Evolutionary conservation across 164 flowering plant genomes (phyloP).

Genomic region (Hamamelis virginiana): DNA sequence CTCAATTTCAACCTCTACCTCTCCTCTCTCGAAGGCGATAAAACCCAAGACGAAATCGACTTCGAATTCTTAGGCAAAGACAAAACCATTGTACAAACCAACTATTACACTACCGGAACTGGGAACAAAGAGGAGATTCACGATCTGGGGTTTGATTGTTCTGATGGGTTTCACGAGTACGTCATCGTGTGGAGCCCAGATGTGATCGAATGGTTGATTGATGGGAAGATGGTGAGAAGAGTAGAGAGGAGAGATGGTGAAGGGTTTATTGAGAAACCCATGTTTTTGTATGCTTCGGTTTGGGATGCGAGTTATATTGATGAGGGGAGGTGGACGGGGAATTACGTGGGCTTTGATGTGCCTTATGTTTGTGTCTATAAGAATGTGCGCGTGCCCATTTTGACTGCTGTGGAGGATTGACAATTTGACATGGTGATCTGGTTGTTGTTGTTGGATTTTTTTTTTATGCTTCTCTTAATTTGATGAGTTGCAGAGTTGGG

Average conservation of each 20-base stretch:
- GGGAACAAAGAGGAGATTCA: constrained; percentile 49
- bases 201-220: constrained; percentile 50
- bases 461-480: constrained; percentile 2
- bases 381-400: constrained; percentile 39
- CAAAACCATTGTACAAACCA: constrained; percentile 50
- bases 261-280: constrained; percentile 47
- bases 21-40: constrained; percentile 58
- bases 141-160: constrained; percentile 45
- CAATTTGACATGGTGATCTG: too few relatives aligned
- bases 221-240: constrained; percentile 46
- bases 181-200: constrained; percentile 43
- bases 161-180: constrained; percentile 56
- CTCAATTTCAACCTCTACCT: constrained; percentile 64
- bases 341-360: constrained; percentile 46
- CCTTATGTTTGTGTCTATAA: constrained; percentile 46
- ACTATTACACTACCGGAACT: constrained; percentile 35
- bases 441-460: too few relatives aligned
- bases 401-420: constrained; percentile 17
- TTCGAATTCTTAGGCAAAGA: constrained; percentile 62
- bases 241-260: constrained; percentile 36
- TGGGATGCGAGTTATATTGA: constrained; percentile 67
- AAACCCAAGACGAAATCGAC: constrained; percentile 57
- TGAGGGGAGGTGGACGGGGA: constrained; percentile 53
- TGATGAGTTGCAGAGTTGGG: constrained; percentile 17
- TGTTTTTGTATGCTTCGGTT: constrained; percentile 56